phyloP scores from a whole-genome alignment of 345 rosid species.

The Ceriops decandra region DNA sequence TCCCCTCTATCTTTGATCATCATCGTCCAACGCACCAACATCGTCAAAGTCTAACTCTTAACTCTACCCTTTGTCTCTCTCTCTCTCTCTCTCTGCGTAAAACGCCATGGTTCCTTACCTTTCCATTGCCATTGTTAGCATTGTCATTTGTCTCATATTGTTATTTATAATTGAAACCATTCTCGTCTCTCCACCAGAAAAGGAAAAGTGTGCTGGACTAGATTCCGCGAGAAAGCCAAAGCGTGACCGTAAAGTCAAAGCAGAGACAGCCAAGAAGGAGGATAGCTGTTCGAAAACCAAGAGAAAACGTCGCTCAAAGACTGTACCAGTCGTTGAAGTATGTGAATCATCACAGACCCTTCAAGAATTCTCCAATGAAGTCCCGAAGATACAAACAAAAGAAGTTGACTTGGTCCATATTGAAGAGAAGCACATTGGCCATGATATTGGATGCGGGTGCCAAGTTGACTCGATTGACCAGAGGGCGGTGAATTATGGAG shows the following conservation, averaged over 20 bases:
- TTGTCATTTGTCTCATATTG: slow-evolving; percentile 20
- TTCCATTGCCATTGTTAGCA: slow-evolving; percentile 12
- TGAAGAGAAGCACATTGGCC: slow-evolving; percentile 3
- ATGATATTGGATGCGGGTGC: slow-evolving; percentile 3
- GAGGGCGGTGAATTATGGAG: not conserved
- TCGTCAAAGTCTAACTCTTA: no score
- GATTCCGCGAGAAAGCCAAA: not conserved
- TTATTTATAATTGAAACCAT: slow-evolving; percentile 22
- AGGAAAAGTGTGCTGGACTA: not conserved
- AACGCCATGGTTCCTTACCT: slow-evolving; percentile 30
- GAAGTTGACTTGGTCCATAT: slow-evolving; percentile 4
- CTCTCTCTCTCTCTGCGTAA: not conserved
- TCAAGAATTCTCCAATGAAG: not conserved
- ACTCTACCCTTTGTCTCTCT: not conserved
- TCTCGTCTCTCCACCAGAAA: slow-evolving; percentile 13
- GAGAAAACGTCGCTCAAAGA: slow-evolving; percentile 22
- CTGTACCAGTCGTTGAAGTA: slow-evolving; percentile 1
- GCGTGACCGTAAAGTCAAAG: slow-evolving; percentile 3
- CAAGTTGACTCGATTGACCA: slow-evolving; percentile 1
- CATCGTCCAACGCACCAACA: no score
- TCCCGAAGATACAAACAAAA: not conserved
- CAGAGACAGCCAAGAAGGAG: not conserved
- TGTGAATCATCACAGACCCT: no score
- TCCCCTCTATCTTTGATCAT: not conserved
- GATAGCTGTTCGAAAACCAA: slow-evolving; percentile 8